phyloP scores from a whole-genome alignment of 192 early-diverging fungal genomes.

The Coemansia sp. region DNA sequence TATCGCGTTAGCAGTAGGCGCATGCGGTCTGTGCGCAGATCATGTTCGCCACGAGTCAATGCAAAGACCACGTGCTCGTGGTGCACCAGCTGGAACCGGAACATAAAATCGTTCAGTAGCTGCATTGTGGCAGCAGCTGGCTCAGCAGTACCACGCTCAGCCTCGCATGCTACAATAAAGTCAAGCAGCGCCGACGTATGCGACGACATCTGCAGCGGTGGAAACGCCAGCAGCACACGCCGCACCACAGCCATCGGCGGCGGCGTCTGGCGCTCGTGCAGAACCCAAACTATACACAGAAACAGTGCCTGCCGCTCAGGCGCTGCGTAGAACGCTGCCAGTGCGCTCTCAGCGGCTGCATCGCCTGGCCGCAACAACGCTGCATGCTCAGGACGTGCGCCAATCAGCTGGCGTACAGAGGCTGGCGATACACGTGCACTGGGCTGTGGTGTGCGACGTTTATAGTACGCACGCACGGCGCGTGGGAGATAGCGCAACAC shows the following conservation, averaged over 20 bases:
- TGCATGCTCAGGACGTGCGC: conserved; percentile 25
- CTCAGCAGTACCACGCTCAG: conserved; percentile 13
- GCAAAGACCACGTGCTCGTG: conserved; percentile 73
- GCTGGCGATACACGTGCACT: conserved; percentile 12
- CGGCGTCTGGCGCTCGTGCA: conserved; percentile 29
- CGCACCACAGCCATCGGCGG: conserved; percentile 55
- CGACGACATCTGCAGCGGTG: conserved; percentile 67
- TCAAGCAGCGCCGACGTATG: conserved; percentile 68
- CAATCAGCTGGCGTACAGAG: conserved; percentile 29
- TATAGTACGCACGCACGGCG: conserved; percentile 39
- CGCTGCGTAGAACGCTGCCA: conserved; percentile 60
- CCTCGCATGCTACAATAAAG: conserved; percentile 57
- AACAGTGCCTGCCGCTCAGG: conserved; percentile 64
- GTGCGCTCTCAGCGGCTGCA: conserved; percentile 22
- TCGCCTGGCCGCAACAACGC: conserved; percentile 18
- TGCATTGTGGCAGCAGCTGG: conserved; percentile 26
- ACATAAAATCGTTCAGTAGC: conserved; percentile 68
- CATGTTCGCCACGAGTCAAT: conserved; percentile 62
- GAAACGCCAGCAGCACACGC: conserved; percentile 66
- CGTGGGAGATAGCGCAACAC: conserved; percentile 45
- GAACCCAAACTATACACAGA: conserved; percentile 67
- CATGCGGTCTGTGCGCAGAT: conserved; percentile 53
- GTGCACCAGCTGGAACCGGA: conserved; percentile 66
- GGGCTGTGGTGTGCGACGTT: conserved; percentile 10
- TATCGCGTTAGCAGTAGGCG: conserved; percentile 55